Evolutionary conservation across 1,139 yeast species (phyloP).

Genomic region (Pichia sp.): DNA sequence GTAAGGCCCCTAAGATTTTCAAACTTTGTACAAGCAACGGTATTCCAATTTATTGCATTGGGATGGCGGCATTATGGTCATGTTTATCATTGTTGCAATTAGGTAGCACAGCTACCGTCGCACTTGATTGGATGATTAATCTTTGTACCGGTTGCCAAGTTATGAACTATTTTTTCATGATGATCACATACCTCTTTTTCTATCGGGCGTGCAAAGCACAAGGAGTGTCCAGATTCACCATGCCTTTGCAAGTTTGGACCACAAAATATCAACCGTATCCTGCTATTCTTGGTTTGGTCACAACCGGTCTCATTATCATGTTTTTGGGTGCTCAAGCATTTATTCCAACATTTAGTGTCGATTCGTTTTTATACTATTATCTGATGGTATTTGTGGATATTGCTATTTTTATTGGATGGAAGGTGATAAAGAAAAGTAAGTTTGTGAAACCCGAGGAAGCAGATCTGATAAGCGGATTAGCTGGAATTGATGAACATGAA

Average conservation of each 20-base stretch:
- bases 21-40: conserved; percentile 26
- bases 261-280: conserved; percentile 33
- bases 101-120: conserved; percentile 32
- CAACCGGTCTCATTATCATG: conserved; percentile 27
- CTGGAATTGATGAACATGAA: conserved; percentile 21
- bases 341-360: conserved; percentile 34
- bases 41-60: conserved; percentile 26
- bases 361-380: conserved; percentile 36
- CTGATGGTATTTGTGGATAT: conserved; percentile 33
- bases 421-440: conserved; percentile 35
- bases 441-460: conserved; percentile 35
- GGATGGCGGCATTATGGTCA: conserved; percentile 25
- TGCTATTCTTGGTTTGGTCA: conserved; percentile 30
- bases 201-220: conserved; percentile 37
- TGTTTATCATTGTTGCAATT: conserved; percentile 32
- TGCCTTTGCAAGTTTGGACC: conserved; percentile 35
- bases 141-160: conserved; percentile 44
- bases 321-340: conserved; percentile 35
- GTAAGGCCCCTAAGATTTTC: conserved; percentile 29
- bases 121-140: conserved; percentile 40
- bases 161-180: conserved; percentile 39
- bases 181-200: conserved; percentile 37
- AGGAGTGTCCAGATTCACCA: conserved; percentile 28
- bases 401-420: conserved; percentile 30
- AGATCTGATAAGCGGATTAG: conserved; percentile 30